A percentile compares a stretch with the other conserved stretches of the same genome.
phyloP scores from a whole-genome alignment of 148 eudicot species.

The Rheum nobile region DNA sequence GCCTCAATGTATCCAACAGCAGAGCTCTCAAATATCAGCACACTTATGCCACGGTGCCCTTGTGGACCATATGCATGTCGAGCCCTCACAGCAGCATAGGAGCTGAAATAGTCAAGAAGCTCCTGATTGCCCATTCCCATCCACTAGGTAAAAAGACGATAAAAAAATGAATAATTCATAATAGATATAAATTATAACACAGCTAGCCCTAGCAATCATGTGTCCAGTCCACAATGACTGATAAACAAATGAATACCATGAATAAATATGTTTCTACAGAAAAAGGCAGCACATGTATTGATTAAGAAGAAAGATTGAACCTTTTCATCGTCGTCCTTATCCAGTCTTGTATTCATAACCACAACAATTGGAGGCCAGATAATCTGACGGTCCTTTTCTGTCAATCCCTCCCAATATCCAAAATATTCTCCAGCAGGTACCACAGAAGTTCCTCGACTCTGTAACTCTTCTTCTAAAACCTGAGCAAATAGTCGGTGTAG shows the following conservation, averaged over 20 bases:
- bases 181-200: background rate
- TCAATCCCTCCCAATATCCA: conserved; percentile 59
- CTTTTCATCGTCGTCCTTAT: conserved; percentile 39
- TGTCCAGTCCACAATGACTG: background rate
- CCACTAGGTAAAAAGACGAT: background rate
- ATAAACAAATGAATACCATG: background rate
- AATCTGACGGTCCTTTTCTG: conserved; percentile 38
- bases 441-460: conserved; percentile 47
- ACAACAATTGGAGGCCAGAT: conserved; percentile 92
- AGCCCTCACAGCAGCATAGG: conserved; percentile 37
- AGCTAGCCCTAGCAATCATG: background rate
- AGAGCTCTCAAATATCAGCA: conserved; percentile 54
- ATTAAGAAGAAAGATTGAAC: conserved; percentile 13
- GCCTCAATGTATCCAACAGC: conserved; percentile 65
- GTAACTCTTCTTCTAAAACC: conserved; percentile 61
- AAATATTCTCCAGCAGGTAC: conserved; percentile 45
- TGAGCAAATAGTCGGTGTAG: conserved; percentile 57
- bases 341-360: conserved; percentile 59
- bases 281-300: background rate
- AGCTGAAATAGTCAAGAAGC: conserved; percentile 50
- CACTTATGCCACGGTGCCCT: conserved; percentile 74
- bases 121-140: conserved; percentile 78
- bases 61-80: conserved; percentile 73
- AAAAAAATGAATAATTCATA: background rate
- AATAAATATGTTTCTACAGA: background rate